These are phyloP conservation scores for Podaxis sp. DNA, from an alignment of 768 basidiomycete genomes.

Conservation along the genomic window DNA sequence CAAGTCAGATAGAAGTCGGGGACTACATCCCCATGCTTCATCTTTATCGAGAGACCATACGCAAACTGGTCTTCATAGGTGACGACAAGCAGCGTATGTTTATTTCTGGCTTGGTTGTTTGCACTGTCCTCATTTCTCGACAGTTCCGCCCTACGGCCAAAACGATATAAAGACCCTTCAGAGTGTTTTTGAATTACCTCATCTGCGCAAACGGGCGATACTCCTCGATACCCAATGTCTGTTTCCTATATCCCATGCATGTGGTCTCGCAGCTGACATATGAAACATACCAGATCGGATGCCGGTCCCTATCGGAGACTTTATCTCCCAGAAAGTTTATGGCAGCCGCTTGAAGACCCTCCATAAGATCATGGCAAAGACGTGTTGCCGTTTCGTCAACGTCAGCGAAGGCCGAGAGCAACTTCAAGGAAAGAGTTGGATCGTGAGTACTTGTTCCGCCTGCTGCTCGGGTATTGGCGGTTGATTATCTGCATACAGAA, in stretches of 20 bases:
- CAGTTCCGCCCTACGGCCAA: conserved; percentile 67
- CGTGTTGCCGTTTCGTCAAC: conserved; percentile 60
- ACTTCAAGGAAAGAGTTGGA: conserved; percentile 33
- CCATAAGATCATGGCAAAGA: conserved; percentile 33
- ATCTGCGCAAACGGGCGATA: conserved; percentile 38
- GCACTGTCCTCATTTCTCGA: conserved; percentile 17
- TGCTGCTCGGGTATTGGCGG: neutral
- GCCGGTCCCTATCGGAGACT: conserved; percentile 59
- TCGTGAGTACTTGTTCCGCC: conserved; percentile 25
- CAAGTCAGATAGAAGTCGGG: conserved; percentile 53
- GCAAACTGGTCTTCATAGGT: conserved; percentile 50
- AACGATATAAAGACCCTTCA: conserved; percentile 47
- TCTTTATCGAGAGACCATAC: conserved; percentile 31
- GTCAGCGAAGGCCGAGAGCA: conserved; percentile 32
- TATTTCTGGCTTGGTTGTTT: neutral
- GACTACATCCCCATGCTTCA: conserved; percentile 40
- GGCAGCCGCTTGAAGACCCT: conserved; percentile 43
- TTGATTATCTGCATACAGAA: conserved; percentile 41
- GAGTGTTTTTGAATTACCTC: conserved; percentile 61
- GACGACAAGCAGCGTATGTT: conserved; percentile 46
- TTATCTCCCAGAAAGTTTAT: conserved; percentile 63
- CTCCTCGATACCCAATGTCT: conserved; percentile 66
- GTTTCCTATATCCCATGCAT: conserved; percentile 15
- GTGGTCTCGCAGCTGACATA: neutral
- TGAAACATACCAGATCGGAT: conserved; percentile 45